These are phyloP conservation scores for Cyclaneusma minus DNA, from an alignment of 2,329 filamentous ascomycete genomes.

Conservation along the genomic window DNA sequence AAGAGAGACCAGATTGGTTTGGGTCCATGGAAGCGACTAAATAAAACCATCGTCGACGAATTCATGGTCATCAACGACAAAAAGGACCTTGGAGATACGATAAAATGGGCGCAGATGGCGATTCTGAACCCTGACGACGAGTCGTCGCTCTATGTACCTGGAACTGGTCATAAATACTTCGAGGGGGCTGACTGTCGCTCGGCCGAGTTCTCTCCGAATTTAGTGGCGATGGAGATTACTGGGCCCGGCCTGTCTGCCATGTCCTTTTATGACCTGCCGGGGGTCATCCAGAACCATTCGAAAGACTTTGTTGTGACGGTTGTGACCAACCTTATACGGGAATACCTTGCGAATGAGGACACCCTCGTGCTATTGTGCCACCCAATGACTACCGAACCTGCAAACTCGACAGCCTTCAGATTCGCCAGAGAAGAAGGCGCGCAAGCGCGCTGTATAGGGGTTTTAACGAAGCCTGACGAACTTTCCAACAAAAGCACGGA, in stretches of 20 bases:
- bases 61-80: slow-evolving; percentile 54
- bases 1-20: no score
- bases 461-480: slow-evolving; percentile 79
- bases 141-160: slow-evolving; percentile 25
- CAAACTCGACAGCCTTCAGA: slow-evolving; percentile 56
- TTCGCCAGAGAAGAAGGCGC: slow-evolving; percentile 44
- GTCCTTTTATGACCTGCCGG: slow-evolving; percentile 75
- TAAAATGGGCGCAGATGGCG: slow-evolving; percentile 64
- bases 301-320: slow-evolving; percentile 52
- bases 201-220: slow-evolving; percentile 71
- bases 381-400: slow-evolving; percentile 68
- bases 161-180: slow-evolving; percentile 21
- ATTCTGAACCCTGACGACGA: slow-evolving; percentile 51
- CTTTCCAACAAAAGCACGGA: slow-evolving; percentile 39
- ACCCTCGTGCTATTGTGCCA: slow-evolving; percentile 64
- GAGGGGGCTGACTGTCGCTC: slow-evolving; percentile 15
- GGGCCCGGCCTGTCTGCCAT: slow-evolving; percentile 56
- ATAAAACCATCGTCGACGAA: no score
- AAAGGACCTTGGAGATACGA: slow-evolving; percentile 45
- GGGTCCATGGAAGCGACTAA: no score
- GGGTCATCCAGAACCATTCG: slow-evolving; percentile 60
- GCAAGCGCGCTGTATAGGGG: slow-evolving; percentile 47
- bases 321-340: slow-evolving; percentile 52
- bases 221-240: slow-evolving; percentile 61
- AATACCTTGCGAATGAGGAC: slow-evolving; percentile 54